Evolutionary conservation across 2,329 filamentous ascomycete genomes (phyloP), one percentile per base, ranked within the genome.

Genomic region (Ceratocystis destructans): DNA sequence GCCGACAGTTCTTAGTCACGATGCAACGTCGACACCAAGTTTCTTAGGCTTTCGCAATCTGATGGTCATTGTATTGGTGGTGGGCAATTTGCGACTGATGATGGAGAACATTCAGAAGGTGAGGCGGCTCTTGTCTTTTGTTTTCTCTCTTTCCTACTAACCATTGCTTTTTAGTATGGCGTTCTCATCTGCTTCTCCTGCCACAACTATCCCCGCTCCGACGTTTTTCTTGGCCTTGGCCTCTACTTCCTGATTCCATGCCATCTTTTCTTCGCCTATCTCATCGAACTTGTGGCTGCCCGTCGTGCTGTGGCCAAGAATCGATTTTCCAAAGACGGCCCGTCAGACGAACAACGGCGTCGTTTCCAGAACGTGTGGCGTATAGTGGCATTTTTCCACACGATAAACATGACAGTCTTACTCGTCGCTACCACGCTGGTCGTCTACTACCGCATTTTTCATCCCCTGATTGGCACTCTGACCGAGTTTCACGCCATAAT

Each of bases 101-200:
- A 91, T 99, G 73, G 94, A 97, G 76, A 99, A 99, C 74, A 90
- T 93, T 71, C 89, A 93, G 79, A 96, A 96, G 82, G 89, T 90
- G 73, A 69, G 44, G 15, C 59, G 28, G 17, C 41, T 62, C 25
- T 10, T 31, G 70, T 70, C 20, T 25, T 17, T 55, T 8, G 15
- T 8, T 5, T n/a, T 15, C 50, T 10, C 0, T 25, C 50, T 12
- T 53, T 7, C 17, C 31, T 28, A 55, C 68, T 71, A 59, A 72
- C 62, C 22, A n/a, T 22, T 17, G 15, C 28, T 46, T 25, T 48
- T 57, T 73, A 93, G 89, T 99, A 99, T 74, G 94, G 94, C 65
- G 90, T 97, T 67, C 80, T 97, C 67, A 95, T 99, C 70, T 96
- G 93, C 73, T 79, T 99, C 68, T 85, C 84, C 70, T 96, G 92